Percentiles rank a stretch among this genome's conserved stretches.
phyloP scores from a whole-genome alignment of 106 monocot genomes.

The Chionographis japonica region DNA sequence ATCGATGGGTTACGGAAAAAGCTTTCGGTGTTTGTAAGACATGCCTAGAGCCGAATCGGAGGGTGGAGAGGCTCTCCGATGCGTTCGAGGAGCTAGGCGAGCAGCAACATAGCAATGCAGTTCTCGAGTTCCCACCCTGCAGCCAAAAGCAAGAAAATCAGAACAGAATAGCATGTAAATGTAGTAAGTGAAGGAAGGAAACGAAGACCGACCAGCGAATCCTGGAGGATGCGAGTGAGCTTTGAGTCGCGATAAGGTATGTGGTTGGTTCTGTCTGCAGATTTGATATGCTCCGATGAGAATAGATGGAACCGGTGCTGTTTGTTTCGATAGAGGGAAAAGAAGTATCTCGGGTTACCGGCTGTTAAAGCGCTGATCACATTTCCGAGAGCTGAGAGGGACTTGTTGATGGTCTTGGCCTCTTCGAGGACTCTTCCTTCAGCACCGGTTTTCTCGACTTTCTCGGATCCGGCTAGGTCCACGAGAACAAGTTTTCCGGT shows the following conservation, averaged over 20 bases:
- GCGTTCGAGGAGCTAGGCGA: conserved; percentile 72
- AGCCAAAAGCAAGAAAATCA: background rate
- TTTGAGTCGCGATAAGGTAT: conserved; percentile 84
- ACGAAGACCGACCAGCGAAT: conserved; percentile 54
- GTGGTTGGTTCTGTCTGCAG: conserved; percentile 58
- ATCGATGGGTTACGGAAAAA: background rate
- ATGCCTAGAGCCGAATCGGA: conserved; percentile 87
- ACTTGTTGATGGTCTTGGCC: conserved; percentile 84
- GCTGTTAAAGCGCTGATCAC: conserved; percentile 77
- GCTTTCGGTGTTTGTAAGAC: background rate
- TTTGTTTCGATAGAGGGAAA: background rate
- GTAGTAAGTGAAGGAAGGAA: background rate
- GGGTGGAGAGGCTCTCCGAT: conserved; percentile 71
- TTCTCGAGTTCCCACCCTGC: conserved; percentile 77
- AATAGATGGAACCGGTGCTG: background rate
- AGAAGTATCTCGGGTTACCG: conserved; percentile 25
- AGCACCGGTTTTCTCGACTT: conserved; percentile 87
- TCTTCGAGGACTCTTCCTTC: conserved; percentile 81
- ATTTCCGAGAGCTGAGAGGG: conserved; percentile 87
- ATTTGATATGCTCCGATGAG: background rate
- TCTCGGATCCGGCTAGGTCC: conserved; percentile 89
- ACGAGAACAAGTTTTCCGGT: conserved; percentile 82
- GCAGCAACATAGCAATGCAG: conserved; percentile 77
- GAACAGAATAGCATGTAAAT: background rate
- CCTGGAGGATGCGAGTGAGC: conserved; percentile 87